Evolutionary conservation across 1,284 basidiomycete genomes (phyloP).

Genomic region (Leccinum fuscescens): DNA sequence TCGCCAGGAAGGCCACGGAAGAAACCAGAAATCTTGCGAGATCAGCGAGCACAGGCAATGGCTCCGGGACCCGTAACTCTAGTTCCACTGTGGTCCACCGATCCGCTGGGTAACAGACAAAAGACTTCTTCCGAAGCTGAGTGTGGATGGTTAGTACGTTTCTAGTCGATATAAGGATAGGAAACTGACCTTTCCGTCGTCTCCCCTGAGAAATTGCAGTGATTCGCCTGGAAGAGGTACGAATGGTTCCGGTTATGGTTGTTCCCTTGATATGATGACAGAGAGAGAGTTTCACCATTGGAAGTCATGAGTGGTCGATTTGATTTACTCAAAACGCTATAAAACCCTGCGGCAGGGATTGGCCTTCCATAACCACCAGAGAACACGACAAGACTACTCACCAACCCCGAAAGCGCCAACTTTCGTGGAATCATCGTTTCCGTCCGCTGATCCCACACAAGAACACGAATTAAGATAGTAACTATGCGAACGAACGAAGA

Average conservation of each 20-base stretch:
- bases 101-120: constrained; percentile 61
- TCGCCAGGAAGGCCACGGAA: constrained; percentile 88
- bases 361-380: not conserved
- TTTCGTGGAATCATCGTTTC: constrained; percentile 80
- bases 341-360: constrained; percentile 53
- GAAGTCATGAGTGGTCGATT: constrained; percentile 91
- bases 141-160: not conserved
- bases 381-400: constrained; percentile 32
- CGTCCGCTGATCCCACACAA: constrained; percentile 53
- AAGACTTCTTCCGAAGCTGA: constrained; percentile 18
- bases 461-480: not conserved
- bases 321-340: constrained; percentile 78
- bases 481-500: not conserved
- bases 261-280: not conserved
- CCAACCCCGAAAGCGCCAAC: constrained; percentile 86
- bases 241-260: not conserved
- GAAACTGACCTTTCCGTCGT: constrained; percentile 33
- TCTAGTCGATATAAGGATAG: constrained; percentile 37
- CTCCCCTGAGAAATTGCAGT: constrained; percentile 78
- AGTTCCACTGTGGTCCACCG: constrained; percentile 25
- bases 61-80: constrained; percentile 63
- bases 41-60: constrained; percentile 54
- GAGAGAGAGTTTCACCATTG: constrained; percentile 47
- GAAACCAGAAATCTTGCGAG: constrained; percentile 88
- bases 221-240: constrained; percentile 11